Evolutionary conservation across 345 rosid genomes (phyloP).

Genomic region (Populus euphratica): DNA sequence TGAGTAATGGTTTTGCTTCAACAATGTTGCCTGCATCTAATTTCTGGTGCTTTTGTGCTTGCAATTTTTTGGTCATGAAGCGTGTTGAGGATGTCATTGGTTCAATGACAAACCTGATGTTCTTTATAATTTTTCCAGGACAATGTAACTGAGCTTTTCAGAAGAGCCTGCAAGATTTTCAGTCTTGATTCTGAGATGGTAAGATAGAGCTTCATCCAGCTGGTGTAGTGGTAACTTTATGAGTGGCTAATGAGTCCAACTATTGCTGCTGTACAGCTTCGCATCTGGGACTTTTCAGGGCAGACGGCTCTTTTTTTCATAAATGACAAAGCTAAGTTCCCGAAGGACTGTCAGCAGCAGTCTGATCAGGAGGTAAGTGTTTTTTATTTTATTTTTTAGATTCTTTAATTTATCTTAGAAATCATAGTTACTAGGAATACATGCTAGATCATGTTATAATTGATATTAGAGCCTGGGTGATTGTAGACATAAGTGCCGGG

Average conservation of each 20-base stretch:
- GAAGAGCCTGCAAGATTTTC: slow-evolving; percentile 95
- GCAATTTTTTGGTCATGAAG: neutral
- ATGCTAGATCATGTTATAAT: neutral
- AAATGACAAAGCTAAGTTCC: slow-evolving; percentile 48
- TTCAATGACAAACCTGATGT: slow-evolving; percentile 2
- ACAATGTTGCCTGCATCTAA: too few species aligned
- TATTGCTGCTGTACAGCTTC: slow-evolving; percentile 51
- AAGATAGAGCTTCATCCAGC: slow-evolving; percentile 21
- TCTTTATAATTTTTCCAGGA: slow-evolving; percentile 43
- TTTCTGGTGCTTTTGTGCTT: neutral
- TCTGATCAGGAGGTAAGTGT: slow-evolving; percentile 78
- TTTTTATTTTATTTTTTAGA: neutral
- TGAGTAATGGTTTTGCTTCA: too few species aligned
- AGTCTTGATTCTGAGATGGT: slow-evolving; percentile 79
- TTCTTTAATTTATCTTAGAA: neutral
- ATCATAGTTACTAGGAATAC: neutral
- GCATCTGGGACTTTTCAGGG: slow-evolving; percentile 92
- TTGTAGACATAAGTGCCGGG: neutral
- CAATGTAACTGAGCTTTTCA: slow-evolving; percentile 76
- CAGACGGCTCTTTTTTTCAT: slow-evolving; percentile 56
- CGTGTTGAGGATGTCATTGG: slow-evolving; percentile 1
- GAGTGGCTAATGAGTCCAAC: slow-evolving; percentile 21
- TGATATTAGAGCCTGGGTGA: neutral
- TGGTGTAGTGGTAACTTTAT: slow-evolving; percentile 2
- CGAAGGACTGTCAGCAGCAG: slow-evolving; percentile 56